Percentiles rank a stretch among this genome's conserved stretches.
These are phyloP conservation scores for Leccinum arenicola DNA, from an alignment of 768 basidiomycete genomes.

Conservation along the genomic window DNA sequence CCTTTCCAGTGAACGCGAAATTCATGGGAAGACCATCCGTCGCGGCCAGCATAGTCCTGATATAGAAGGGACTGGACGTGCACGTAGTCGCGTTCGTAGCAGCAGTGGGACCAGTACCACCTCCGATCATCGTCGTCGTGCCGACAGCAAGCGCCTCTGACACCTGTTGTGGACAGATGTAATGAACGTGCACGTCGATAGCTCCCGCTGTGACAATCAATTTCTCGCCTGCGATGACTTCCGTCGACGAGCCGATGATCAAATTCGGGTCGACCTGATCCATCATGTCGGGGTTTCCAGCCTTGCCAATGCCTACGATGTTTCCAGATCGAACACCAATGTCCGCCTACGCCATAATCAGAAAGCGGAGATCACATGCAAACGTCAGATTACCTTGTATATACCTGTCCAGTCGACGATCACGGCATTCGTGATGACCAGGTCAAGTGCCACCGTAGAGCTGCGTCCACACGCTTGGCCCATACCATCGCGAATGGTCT, in stretches of 20 bases:
- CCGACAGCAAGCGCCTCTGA: constrained; percentile 80
- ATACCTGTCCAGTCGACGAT: constrained; percentile 95
- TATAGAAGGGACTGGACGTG: constrained; percentile 86
- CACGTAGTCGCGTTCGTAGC: constrained; percentile 91
- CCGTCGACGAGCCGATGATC: constrained; percentile 86
- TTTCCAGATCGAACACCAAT: constrained; percentile 84
- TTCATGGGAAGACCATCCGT: constrained; percentile 91
- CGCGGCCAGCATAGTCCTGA: constrained; percentile 87
- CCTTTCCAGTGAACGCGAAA: constrained; percentile 94
- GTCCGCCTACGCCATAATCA: constrained; percentile 63
- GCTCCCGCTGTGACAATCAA: constrained; percentile 92
- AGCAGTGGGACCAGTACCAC: constrained; percentile 91
- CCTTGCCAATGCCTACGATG: constrained; percentile 92
- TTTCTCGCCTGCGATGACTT: constrained; percentile 95
- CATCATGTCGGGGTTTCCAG: constrained; percentile 96
- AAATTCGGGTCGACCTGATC: constrained; percentile 68
- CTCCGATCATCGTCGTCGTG: constrained; percentile 93
- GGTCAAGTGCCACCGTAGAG: constrained; percentile 71
- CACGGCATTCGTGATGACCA: constrained; percentile 93
- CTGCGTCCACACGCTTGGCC: constrained; percentile 81
- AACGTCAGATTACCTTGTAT: constrained; percentile 62
- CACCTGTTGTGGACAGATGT: constrained; percentile 92
- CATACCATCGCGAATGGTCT: constrained; percentile 95
- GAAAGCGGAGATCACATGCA: neutral
- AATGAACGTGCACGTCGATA: constrained; percentile 90